Percentiles rank a stretch among this genome's conserved stretches.
phyloP scores from a whole-genome alignment of 371 early-diverging fungal species.

The Mucor indicus region DNA sequence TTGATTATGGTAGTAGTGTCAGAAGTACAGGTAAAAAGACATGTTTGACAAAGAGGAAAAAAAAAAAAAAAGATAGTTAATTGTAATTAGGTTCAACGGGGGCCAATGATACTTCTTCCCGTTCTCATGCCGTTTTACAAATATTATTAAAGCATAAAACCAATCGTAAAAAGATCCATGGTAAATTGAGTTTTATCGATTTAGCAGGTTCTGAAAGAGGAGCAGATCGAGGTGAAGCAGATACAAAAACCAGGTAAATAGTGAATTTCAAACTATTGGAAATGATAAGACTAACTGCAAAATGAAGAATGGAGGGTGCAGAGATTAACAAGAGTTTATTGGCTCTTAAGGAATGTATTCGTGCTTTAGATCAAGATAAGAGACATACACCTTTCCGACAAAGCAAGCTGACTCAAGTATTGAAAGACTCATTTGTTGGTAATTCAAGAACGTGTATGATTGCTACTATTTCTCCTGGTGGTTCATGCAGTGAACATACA shows the following conservation, averaged over 20 bases:
- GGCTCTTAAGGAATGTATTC: slow-evolving; percentile 95
- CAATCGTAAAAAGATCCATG: slow-evolving; percentile 50
- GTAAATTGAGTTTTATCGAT: slow-evolving; percentile 97
- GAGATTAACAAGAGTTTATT: slow-evolving; percentile 97
- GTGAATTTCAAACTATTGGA: slow-evolving; percentile 23
- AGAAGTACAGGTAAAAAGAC: slow-evolving; percentile 77
- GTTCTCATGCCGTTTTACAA: slow-evolving; percentile 93
- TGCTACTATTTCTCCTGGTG: slow-evolving; percentile 90
- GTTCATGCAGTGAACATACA: slow-evolving; percentile 89
- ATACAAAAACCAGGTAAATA: slow-evolving; percentile 76
- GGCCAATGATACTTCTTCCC: slow-evolving; percentile 72
- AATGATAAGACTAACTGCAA: slow-evolving; percentile 77
- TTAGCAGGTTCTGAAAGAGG: slow-evolving; percentile 99
- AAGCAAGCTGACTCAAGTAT: slow-evolving; percentile 90
- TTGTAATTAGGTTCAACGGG: too few species aligned
- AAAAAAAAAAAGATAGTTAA: too few species aligned
- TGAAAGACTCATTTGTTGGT: slow-evolving; percentile 95
- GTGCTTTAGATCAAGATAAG: slow-evolving; percentile 88
- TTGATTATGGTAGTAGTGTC: slow-evolving; percentile 85
- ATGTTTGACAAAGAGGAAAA: too few species aligned
- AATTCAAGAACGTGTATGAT: slow-evolving; percentile 94
- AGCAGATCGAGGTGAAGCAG: slow-evolving; percentile 92
- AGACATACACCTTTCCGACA: slow-evolving; percentile 94
- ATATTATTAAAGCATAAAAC: slow-evolving; percentile 70
- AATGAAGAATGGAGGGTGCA: slow-evolving; percentile 69